Evolutionary conservation across 2,329 filamentous ascomycete genomes (phyloP), one percentile per base, ranked within the genome.

Genomic region (Verticillium dahliae): DNA sequence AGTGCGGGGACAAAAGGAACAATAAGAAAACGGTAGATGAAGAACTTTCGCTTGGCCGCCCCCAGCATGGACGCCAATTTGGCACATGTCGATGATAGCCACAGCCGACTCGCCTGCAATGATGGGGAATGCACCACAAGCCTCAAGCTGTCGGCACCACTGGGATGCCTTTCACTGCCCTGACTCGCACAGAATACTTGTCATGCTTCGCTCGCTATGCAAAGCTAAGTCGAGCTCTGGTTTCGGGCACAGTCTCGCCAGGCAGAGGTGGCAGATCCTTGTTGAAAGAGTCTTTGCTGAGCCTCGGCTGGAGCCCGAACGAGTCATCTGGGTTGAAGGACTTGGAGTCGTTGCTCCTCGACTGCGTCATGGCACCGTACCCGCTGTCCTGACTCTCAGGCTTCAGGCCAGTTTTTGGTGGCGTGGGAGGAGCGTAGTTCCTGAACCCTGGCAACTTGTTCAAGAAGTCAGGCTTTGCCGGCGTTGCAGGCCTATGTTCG

Each of bases 231-330:
- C 62, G 64, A 57, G 59, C 52, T 5, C 58, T 57, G 37, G 60
- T 65, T 37, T 62, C 61, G 15, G 66, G 67, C 5, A 59, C 63
- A 39, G 33, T 61, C 56, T 68, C 67, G 56, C 62, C 64, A 1
- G 85, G 85, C 55, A 88, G 71, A 3, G 84, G 82, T 6, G 85
- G 85, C 56, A 88, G 71, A 11, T 80, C 79, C 73, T 88, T 88
- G 66, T 87, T 82, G 54, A 87, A 73, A 65, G 84, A 86, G 50
- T 84, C 81, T 56, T 79, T 80, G 71, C 82, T 83, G 62, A 84
- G 67, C 63, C 73, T 74, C 35, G 71, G 65, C 41, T 73, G 72
- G 18, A 7, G 52, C 76, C 67, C 73, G 4, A 73, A 58, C 18
- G 72, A 74, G 57, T 66, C 65, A 55, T 71, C 70, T 4, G 6